Base-by-base conservation (phyloP, 2,329 filamentous ascomycete species). In the Simplicillium aogashimaense region DNA sequence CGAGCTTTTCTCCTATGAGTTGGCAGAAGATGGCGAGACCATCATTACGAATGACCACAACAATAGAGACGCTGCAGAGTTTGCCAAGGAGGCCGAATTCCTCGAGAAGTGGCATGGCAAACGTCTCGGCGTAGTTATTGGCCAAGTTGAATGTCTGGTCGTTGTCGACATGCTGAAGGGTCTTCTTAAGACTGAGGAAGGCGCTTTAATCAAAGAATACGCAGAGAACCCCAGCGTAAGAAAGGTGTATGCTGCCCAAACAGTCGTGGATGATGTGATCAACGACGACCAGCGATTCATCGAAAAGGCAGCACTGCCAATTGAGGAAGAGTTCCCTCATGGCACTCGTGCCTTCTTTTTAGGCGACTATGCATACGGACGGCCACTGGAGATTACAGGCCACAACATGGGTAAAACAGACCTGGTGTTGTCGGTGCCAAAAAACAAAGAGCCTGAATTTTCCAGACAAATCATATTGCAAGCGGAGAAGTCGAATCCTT, bases 131-230 rank as follows among this genome's bases (percentile, higher is more conserved):
- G 87, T 94, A 56, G 74, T 89, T 38, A 88, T 89, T 46, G 88
- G 90, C 33, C 68, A 80, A 16, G 86, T 97, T 6, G 90, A 98
- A 55, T 86, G 88, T 17, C 70, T 97, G 50, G 78, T 95, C 25
- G 84, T 94, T 47, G 88, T 98, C 30, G 85, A 95, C 50, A 92
- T 95, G 75, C 76, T 98, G 40, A 94, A 86, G 60, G 92, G 94
- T 16, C 70, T 98, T 46, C 74, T 75, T 52, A 95, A 94, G 69
- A 94, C 85, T 1, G 88, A 95, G 45, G 82, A 90, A 29, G 92
- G 92, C 35, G 86, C 90, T 10, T 83, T 88, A 3, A 66, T 95
- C 52, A 98, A 98, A 64, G 87, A 97, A 54, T 98, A 95, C 56
- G 88, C 79, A 14, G 76, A 83, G 38, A 84, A 95, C 36, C 79